Base-by-base conservation (phyloP, 768 basidiomycete genomes). In the Podaxis sp. region DNA sequence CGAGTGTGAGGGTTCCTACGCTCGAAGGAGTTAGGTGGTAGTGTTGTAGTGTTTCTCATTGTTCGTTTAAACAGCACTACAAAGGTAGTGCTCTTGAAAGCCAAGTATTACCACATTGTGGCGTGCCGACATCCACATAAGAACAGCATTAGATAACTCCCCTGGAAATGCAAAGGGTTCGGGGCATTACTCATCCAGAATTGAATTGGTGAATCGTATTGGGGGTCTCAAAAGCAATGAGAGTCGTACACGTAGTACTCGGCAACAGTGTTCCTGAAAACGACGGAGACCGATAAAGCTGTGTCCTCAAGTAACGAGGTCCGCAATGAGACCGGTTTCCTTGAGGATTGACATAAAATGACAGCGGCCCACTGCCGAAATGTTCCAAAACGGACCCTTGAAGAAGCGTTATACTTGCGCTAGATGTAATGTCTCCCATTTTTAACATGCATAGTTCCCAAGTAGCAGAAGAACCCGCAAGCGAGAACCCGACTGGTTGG, bases 181-280 rank as follows among this genome's bases (percentile, higher is more conserved):
- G 8, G 33, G 33, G 33, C 27, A 36, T 49, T 29, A 57, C 33
- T 47, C 57, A 57, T 47, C 41, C 57, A 11, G 43, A 57, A 43
- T 43, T 43, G 41, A 13, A 22, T 24, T 12, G 25, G 36, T 40
- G 22, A 49, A 51, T 24, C 27, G 22, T 22, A 27, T 27, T 38
- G 59, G 27, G 29, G 27, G 25, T 51, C 22, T 2, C 13, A 41
- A 51, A 47, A 38, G 22, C 54, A 47, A 49, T n/a, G 40, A 12
- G 51, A 36, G 58, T 7, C 9, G 40, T 46, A 33, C 58, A 59
- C 47, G 52, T 60, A 51, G 36, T 25, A n/a, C 51, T 5, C 37
- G 29, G 59, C 51, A 54, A 53, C 51, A 17, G 37, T 15, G 27
- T 59, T 52, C 59, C 40, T 60, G 59, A 43, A 33, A n/a, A 59